Conservation (phyloP, 2,329 filamentous ascomycete species). For the Golovinomyces cichoracearum region DNA sequence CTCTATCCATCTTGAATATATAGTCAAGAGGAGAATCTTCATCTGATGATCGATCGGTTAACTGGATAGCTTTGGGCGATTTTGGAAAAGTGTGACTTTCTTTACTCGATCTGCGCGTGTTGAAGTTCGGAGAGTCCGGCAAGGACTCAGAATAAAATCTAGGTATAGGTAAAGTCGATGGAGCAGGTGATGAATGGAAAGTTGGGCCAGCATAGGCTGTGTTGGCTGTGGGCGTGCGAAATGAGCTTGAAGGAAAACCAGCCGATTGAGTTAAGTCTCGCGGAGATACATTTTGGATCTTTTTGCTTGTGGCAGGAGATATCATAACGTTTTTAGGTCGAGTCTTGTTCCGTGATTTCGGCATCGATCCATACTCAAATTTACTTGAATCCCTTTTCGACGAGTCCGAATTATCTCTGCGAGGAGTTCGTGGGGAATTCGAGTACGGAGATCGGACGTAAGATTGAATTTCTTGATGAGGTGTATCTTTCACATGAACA, state of each 20-base stretch:
- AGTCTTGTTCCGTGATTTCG: conserved; percentile 13
- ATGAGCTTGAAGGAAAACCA: conserved; percentile 17
- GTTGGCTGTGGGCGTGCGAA: conserved; percentile 19
- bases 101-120: too few relatives aligned
- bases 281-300: conserved; percentile 11
- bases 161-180: conserved; percentile 70
- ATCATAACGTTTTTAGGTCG: conserved; percentile 13
- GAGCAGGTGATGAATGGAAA: conserved; percentile 82
- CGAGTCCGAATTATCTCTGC: conserved; percentile 7
- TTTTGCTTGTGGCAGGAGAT: conserved; percentile 10
- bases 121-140: conserved; percentile 30
- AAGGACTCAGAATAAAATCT: conserved; percentile 62
- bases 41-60: conserved; percentile 22
- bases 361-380: conserved; percentile 12
- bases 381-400: conserved; percentile 6
- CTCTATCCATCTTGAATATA: conserved; percentile 67
- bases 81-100: too few relatives aligned
- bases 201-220: conserved; percentile 59
- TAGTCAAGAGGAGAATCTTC: conserved; percentile 63
- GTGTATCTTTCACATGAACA: background rate
- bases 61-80: too few relatives aligned
- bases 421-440: conserved; percentile 15
- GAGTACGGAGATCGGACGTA: conserved; percentile 2
- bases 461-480: background rate
- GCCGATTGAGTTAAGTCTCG: conserved; percentile 9